Conservation (phyloP, 129 eudicot genomes). For the Helichrysum umbraculigerum region DNA sequence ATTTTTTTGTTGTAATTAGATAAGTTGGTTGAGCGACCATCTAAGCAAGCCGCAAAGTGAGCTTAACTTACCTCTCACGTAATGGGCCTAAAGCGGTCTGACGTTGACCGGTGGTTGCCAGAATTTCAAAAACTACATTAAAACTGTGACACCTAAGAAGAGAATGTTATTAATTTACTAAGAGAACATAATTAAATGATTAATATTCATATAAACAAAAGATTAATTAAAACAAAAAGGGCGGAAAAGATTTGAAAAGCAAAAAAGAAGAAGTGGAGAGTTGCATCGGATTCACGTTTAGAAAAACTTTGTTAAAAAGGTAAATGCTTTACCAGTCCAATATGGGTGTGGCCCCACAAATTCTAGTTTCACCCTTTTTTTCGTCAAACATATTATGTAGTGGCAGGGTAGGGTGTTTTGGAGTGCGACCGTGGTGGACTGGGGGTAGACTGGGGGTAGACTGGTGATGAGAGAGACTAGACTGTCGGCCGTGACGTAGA, state of each 20-base stretch:
- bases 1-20: too few relatives aligned
- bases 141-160: not conserved
- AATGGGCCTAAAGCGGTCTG: too few relatives aligned
- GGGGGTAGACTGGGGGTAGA: too few relatives aligned
- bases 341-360: conserved; percentile 11
- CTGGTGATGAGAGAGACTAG: not conserved
- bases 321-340: conserved; percentile 29
- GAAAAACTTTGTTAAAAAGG: conserved; percentile 25
- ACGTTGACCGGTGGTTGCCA: too few relatives aligned
- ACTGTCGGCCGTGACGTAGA: not conserved
- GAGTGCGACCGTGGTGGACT: not conserved
- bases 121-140: not conserved
- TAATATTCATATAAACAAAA: conserved; percentile 10
- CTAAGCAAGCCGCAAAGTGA: too few relatives aligned
- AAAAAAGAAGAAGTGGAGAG: conserved; percentile 24
- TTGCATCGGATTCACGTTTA: conserved; percentile 35
- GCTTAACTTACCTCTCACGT: too few relatives aligned
- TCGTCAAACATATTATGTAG: conserved; percentile 15
- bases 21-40: too few relatives aligned
- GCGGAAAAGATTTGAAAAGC: conserved; percentile 17
- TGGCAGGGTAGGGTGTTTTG: not conserved
- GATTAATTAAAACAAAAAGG: conserved; percentile 1
- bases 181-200: conserved; percentile 10
- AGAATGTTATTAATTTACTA: not conserved
- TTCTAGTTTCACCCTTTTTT: not conserved